Evolutionary conservation across 495 filamentous ascomycete genomes (phyloP), one percentile per base, ranked within the genome.

Genomic region (Talaromyces borbonicus): DNA sequence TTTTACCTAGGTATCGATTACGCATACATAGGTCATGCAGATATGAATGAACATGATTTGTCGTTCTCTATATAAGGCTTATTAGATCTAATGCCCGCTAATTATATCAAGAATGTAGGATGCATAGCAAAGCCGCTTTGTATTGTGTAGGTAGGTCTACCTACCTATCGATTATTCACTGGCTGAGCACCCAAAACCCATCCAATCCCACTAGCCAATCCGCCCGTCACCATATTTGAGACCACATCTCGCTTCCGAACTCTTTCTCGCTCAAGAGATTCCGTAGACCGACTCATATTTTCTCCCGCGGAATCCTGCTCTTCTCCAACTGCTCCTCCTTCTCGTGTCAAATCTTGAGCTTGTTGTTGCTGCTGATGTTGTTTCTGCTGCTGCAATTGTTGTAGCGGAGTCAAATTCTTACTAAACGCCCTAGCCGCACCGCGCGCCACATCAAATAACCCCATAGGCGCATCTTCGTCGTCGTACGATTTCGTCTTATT

Each of bases 391-490:
- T 36, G 30, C 20, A 22, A 52, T 4, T 54, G 60, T 11, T 65
- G 59, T 8, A 82, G 55, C 8, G 77, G 76, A 51, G 80, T 80
- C 3, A 78, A 72, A 52, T 71, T 80, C 60, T 76, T 77, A 44
- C 78, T 74, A 18, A 84, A 73, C 6, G 93, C 89, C 31, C 81
- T 73, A 4, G 85, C 79, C 24, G 89, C 88, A 43, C 82, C 87
- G 22, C 87, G 73, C 6, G 90, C 88, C 32, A 97, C 78, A 50
- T 95, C 93, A 56, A 98, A 97, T 19, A 97, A 68, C 2, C 87
- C 89, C 82, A 96, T 90, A 0, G 92, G 92, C 25, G 87, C 84
- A 56, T 93, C 89, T 43, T 87, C 84, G 11, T 66, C 56, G n/a
- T n/a, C n/a, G n/a, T n/a, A n/a, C n/a, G n/a, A n/a, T n/a, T n/a